Percentiles rank a stretch among this genome's conserved stretches.
phyloP scores from a whole-genome alignment of 371 early-diverging fungal genomes.

The Mortierella sp. region DNA sequence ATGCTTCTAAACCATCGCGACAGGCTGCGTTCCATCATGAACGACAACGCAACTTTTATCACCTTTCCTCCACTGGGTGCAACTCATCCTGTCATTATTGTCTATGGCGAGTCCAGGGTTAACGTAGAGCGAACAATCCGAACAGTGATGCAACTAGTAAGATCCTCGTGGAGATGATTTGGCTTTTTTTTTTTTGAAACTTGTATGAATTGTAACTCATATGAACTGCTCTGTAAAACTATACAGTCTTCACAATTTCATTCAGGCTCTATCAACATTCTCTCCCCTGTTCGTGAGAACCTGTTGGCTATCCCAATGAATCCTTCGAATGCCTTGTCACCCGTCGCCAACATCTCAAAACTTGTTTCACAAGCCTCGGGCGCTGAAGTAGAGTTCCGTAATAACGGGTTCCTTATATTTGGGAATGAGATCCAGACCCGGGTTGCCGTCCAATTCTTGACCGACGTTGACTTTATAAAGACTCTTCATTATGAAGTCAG shows the following conservation, averaged over 20 bases:
- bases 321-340: slow-evolving; percentile 24
- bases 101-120: slow-evolving; percentile 78
- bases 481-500: slow-evolving; percentile 45
- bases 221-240: background rate
- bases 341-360: slow-evolving; percentile 61
- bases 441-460: slow-evolving; percentile 36
- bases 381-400: slow-evolving; percentile 66
- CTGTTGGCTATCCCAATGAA: slow-evolving; percentile 19
- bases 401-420: slow-evolving; percentile 48
- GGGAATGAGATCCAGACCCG: slow-evolving; percentile 43
- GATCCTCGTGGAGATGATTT: background rate
- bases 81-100: slow-evolving; percentile 62
- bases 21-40: slow-evolving; percentile 76
- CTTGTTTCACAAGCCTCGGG: slow-evolving; percentile 68
- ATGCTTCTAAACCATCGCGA: slow-evolving; percentile 73
- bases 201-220: background rate
- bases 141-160: slow-evolving; percentile 79
- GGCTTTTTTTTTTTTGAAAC: background rate
- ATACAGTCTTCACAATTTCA: slow-evolving; percentile 50
- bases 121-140: slow-evolving; percentile 81
- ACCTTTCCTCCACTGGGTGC: slow-evolving; percentile 76
- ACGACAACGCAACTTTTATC: slow-evolving; percentile 77
- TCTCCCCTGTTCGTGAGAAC: slow-evolving; percentile 40
- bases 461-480: slow-evolving; percentile 44
- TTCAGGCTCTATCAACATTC: slow-evolving; percentile 47